phyloP scores from a whole-genome alignment of 768 basidiomycete genomes.

The Rhizopogon roseolus region DNA sequence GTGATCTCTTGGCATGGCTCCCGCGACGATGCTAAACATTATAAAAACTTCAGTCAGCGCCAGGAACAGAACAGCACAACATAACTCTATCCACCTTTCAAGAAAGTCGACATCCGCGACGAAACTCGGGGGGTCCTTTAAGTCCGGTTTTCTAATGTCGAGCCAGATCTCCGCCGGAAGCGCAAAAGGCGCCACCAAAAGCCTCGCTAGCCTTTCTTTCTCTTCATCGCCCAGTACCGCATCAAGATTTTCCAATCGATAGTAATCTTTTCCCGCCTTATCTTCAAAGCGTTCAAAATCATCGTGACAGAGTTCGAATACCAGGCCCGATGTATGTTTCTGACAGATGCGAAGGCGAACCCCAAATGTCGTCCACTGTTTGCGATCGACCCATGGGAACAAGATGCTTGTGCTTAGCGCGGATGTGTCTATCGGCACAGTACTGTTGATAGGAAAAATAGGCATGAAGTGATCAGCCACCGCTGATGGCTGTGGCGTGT shows the following conservation, averaged over 20 bases:
- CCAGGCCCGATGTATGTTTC: conserved; percentile 14
- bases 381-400: conserved; percentile 16
- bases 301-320: conserved; percentile 17
- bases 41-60: neutral
- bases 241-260: neutral
- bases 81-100: conserved; percentile 12
- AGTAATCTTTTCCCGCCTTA: conserved; percentile 3
- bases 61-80: neutral
- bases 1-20: neutral
- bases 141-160: conserved; percentile 16
- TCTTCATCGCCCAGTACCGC: conserved; percentile 2
- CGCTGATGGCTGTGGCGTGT: conserved; percentile 6
- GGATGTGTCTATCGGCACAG: neutral
- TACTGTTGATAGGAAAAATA: neutral
- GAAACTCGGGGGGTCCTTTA: conserved; percentile 11
- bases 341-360: conserved; percentile 12
- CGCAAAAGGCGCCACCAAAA: conserved; percentile 8
- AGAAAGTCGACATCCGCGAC: conserved; percentile 17
- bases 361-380: conserved; percentile 22
- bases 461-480: neutral
- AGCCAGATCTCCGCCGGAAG: conserved; percentile 21
- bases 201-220: conserved; percentile 1
- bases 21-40: conserved; percentile 1
- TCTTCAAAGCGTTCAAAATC: conserved; percentile 17
- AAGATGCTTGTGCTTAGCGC: conserved; percentile 13